Base-by-base conservation (phyloP, 768 basidiomycete genomes). In the Omphalotus guepiniiformis region DNA sequence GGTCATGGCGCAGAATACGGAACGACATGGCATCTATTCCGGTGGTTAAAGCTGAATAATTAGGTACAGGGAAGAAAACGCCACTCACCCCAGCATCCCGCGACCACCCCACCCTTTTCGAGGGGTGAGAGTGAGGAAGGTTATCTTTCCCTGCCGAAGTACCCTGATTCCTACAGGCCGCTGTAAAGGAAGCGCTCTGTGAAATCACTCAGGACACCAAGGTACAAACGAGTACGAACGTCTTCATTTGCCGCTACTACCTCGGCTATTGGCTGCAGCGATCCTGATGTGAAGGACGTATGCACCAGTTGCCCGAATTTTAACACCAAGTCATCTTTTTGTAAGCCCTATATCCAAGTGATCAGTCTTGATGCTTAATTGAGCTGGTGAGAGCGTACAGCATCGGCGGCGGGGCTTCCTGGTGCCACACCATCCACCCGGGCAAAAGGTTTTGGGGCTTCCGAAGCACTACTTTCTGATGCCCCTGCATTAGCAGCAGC, bases 21-120 rank as follows among this genome's bases (percentile, higher is more conserved):
- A 18, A 83, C 70, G 35, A 85, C 79, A 58, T 83, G 82, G 54
- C 83, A 85, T 30, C 82, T 84, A 48, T 15, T 48, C 16, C 18
- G 23, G 21, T 38, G 22, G 49, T 26, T 36, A n/a, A n/a, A 41
- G 49, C 54, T 50, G 39, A 27, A 21, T 26, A 29, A 16, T n/a
- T 6, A 8, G 46, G 39, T 29, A 30, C 12, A 39, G 2, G 6
- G 35, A 18, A n/a, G 25, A 27, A 4, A 11, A 1, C 8, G 36
- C 18, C 37, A 63, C 81, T 56, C 52, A 90, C 85, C 93, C 93
- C 35, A 96, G 68, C 62, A 85, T 71, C 7, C 93, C 93, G 49
- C 89, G 72, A 8, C 93, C 93, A 52, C 90, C 91, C 93, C 93
- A 96, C 6, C 83, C 83, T 48, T 73, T 78, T 41, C 79, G 65